Base-by-base conservation (phyloP, 2,329 filamentous ascomycete genomes). In the Lasiodiplodia citricola region DNA sequence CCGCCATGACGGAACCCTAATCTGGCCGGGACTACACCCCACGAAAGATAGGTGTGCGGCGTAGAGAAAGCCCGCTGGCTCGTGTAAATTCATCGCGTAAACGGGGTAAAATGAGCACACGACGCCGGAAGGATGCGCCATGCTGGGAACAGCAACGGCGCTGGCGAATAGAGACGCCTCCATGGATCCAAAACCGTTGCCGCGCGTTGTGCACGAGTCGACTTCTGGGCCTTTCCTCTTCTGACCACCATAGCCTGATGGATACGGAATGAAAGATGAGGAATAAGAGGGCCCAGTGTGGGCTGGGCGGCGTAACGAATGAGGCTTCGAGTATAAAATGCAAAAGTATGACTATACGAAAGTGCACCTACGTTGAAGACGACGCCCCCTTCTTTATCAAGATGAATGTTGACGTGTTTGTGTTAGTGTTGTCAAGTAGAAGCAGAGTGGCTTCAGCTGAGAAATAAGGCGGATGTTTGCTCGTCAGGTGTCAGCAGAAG, bases 41-140 rank as follows among this genome's bases (percentile, higher is more conserved):
- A 41, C 44, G 60, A 64, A 11, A 52, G 60, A 54, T 52, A 64
- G 60, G 4, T 64, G 47, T n/a, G 28, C 60, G 47, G 60, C 31
- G 60, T 13, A 31, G 60, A 64, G 60, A n/a, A 31, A 38, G n/a
- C 18, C n/a, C 13, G 44, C 18, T 50, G 54, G 28, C 23, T 63
- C 41, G 41, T 63, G 58, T 64, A 16, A 54, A 64, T 54, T 38
- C 44, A 38, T 64, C 51, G 44, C 31, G 60, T 64, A 52, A 52
- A 64, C 14, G 47, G 38, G 11, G 21, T 52, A 25, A 52, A 64
- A 64, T 64, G 47, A 64, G 60, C 60, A 64, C 60, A 64, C 60
- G 60, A 54, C 58, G 21, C 58, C 31, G 44, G 58, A 63, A 63
- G 58, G 58, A 63, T 63, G 28, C 58, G 58, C 58, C 58, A 51